A percentile compares a stretch with the other conserved stretches of the same genome.
These are phyloP conservation scores for Globisporangium recalcitrans DNA, from an alignment of 352 stramenopile species.

Conservation along the genomic window DNA sequence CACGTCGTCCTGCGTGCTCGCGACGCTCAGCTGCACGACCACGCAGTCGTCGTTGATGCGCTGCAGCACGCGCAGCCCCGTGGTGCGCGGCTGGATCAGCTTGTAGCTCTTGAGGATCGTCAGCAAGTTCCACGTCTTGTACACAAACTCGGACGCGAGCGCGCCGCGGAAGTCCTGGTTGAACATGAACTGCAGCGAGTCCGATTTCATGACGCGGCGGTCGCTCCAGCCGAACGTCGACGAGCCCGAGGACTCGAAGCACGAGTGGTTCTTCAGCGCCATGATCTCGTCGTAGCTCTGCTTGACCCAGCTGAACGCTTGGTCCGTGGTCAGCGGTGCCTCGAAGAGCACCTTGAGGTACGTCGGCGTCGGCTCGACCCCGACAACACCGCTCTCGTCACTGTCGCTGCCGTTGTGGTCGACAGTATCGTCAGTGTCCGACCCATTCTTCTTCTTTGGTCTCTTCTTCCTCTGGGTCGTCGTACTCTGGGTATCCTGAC, in stretches of 20 bases:
- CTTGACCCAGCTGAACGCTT: neutral
- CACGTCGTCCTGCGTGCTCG: neutral
- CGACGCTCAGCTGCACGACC: neutral
- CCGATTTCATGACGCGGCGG: neutral
- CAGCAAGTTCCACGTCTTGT: neutral
- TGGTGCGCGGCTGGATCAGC: neutral
- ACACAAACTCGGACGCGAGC: neutral
- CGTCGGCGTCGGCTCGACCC: neutral
- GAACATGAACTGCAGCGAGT: neutral
- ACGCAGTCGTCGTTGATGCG: neutral
- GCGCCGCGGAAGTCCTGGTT: neutral
- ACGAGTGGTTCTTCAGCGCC: neutral
- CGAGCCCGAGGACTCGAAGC: neutral
- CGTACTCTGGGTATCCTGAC: neutral
- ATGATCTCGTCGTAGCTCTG: neutral
- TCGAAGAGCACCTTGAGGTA: neutral
- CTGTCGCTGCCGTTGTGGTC: no score
- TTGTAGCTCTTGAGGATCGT: neutral
- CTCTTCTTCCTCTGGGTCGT: no score
- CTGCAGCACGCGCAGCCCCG: neutral
- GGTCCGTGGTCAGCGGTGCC: neutral
- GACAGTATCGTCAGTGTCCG: no score
- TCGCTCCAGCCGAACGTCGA: neutral
- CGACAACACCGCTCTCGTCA: neutral
- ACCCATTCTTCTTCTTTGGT: no score